Percentiles rank a stretch among this genome's conserved stretches.
Evolutionary conservation across 768 basidiomycete species (phyloP).

Genomic region (Suillus ampliporus): DNA sequence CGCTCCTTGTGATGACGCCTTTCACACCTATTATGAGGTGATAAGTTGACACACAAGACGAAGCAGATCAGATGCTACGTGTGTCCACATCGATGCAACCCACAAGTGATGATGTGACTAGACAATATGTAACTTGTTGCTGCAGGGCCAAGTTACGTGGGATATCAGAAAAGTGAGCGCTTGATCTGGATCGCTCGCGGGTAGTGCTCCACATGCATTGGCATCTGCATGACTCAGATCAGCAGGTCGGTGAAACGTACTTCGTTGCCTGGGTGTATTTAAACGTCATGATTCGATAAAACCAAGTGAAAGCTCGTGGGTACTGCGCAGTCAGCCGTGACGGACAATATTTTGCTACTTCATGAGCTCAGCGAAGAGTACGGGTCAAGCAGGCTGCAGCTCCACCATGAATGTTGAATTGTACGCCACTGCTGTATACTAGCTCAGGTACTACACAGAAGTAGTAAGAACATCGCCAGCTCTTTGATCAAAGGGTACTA

Average conservation of each 20-base stretch:
- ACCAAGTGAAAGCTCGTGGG: not conserved
- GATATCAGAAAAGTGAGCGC: not conserved
- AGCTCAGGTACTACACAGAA: not conserved
- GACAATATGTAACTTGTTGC: not conserved
- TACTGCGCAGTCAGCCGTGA: not conserved
- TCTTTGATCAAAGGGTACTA: not conserved
- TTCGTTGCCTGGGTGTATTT: not conserved
- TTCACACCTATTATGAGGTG: not conserved
- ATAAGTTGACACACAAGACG: not conserved
- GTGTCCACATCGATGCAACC: not conserved
- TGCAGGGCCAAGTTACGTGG: not conserved
- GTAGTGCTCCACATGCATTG: not conserved
- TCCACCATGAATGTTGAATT: not conserved
- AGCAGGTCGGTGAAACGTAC: not conserved
- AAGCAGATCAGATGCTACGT: constrained; percentile 2
- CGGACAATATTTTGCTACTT: not conserved
- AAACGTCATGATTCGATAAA: not conserved
- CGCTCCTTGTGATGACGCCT: not conserved
- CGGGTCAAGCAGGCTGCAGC: not conserved
- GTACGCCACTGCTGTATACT: not conserved
- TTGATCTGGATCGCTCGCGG: not conserved
- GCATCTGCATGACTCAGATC: not conserved
- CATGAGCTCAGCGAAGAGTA: not conserved
- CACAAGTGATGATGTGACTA: not conserved
- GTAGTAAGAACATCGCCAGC: not conserved